Base-by-base conservation (phyloP, 2,329 filamentous ascomycete genomes). In the Pezicula rhizophila region DNA sequence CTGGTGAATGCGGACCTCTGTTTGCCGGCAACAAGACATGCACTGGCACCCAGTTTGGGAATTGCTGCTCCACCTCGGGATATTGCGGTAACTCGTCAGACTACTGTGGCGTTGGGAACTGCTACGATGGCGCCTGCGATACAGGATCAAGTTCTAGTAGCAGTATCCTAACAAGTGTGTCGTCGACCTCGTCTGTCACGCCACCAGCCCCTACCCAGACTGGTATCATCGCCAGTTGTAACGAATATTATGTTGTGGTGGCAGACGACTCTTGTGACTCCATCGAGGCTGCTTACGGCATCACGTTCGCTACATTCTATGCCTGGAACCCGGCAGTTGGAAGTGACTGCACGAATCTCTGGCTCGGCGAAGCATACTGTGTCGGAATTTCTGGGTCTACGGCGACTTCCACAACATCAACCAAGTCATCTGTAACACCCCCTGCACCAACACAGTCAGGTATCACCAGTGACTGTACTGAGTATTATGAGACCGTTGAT, bases 271-370 rank as follows among this genome's bases (percentile, higher is more conserved):
- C 35, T 4, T 66, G 63, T 42, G 18, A 40, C 10, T 42, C 17
- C 8, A 55, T 64, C 42, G 49, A 51, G 28, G 4, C 40, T 14
- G 23, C 49, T 23, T 58, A 56, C 40, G 42, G 44, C 37, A 59
- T 64, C 49, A 54, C 55, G 4, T 49, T 63, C 23, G 52, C 52
- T 5, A 45, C 64, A n/a, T 55, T 65, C 8, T 48, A 59, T 26
- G 43, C 50, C 42, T 66, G 66, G 65, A 66, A 70, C 55, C 63
- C 66, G 15, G 54, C 54, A 15, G 55, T 65, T 17, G 57, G 58
- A 2, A 47, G 34, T 28, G 48, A 54, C 31, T 68, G 64, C 49
- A 40, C 23, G 7, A 52, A 52, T 26, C 56, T 68, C 8, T 54
- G 56, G 53, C 39, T 42, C 10, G 53, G 53, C 2, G 52, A 61